Conservation (phyloP, 192 early-diverging fungal species). For the Linnemannia schmuckeri region DNA sequence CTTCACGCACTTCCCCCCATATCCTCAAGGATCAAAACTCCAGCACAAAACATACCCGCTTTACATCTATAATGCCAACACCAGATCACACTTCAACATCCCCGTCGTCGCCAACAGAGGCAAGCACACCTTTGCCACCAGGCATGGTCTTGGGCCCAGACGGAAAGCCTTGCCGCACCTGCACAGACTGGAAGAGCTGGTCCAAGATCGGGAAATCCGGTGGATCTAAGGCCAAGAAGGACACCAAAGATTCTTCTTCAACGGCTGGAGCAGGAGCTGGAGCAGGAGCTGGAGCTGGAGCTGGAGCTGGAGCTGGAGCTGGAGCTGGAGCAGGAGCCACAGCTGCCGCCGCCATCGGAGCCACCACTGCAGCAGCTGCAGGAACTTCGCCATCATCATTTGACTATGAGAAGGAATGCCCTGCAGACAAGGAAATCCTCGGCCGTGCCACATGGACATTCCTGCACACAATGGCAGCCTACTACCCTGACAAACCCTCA, state of each 20-base stretch:
- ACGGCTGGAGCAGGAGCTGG: conserved; percentile 6
- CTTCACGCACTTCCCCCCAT: background rate
- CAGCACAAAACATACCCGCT: background rate
- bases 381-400: conserved; percentile 35
- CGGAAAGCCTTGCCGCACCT: conserved; percentile 84
- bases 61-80: conserved; percentile 25
- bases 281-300: background rate
- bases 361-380: background rate
- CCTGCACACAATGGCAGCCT: conserved; percentile 96
- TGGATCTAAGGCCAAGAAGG: conserved; percentile 20
- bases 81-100: conserved; percentile 2
- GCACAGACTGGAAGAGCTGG: conserved; percentile 84
- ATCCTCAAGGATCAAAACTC: no score
- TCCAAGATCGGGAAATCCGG: conserved; percentile 62
- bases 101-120: background rate
- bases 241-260: conserved; percentile 19
- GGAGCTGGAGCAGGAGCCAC: background rate
- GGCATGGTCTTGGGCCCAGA: conserved; percentile 61
- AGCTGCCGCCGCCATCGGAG: conserved; percentile 1
- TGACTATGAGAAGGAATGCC: conserved; percentile 71
- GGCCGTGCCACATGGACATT: conserved; percentile 97
- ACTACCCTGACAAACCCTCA: conserved; percentile 90
- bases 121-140: conserved; percentile 21
- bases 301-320: conserved; percentile 4
- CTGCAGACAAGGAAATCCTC: conserved; percentile 85